Percentiles rank a stretch among this genome's conserved stretches.
Evolutionary conservation across 2,329 filamentous ascomycete species (phyloP).

Genomic region (Tolypocladium cylindrosporum): DNA sequence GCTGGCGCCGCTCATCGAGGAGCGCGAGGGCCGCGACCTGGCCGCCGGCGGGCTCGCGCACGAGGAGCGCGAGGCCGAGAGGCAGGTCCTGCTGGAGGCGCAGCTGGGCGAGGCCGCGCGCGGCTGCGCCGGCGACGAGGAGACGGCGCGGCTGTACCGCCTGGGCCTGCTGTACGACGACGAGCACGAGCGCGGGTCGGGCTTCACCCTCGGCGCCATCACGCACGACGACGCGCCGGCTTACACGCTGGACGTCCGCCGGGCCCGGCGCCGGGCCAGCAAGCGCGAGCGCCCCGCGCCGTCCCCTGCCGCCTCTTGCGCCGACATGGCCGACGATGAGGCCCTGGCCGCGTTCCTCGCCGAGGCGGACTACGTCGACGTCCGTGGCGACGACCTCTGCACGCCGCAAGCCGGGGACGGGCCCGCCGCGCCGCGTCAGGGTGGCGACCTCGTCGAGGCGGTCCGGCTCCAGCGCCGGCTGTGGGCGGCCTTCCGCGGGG

Average conservation of each 20-base stretch:
- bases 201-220: background rate
- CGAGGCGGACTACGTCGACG: background rate
- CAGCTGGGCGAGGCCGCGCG: background rate
- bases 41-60: background rate
- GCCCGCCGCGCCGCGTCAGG: background rate
- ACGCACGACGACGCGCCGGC: background rate
- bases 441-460: background rate
- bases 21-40: background rate
- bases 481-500: background rate
- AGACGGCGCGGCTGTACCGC: background rate
- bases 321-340: background rate
- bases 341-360: background rate
- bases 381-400: background rate
- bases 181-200: background rate
- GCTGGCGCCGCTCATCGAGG: background rate
- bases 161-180: background rate
- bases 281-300: background rate
- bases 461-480: background rate
- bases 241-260: background rate
- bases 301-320: background rate
- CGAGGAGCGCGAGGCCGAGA: background rate
- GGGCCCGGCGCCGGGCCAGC: background rate
- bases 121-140: background rate
- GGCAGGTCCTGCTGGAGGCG: background rate
- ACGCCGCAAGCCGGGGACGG: background rate